These are phyloP conservation scores for Fusarium camptoceras DNA, from an alignment of 2,329 filamentous ascomycete species.

Conservation along the genomic window DNA sequence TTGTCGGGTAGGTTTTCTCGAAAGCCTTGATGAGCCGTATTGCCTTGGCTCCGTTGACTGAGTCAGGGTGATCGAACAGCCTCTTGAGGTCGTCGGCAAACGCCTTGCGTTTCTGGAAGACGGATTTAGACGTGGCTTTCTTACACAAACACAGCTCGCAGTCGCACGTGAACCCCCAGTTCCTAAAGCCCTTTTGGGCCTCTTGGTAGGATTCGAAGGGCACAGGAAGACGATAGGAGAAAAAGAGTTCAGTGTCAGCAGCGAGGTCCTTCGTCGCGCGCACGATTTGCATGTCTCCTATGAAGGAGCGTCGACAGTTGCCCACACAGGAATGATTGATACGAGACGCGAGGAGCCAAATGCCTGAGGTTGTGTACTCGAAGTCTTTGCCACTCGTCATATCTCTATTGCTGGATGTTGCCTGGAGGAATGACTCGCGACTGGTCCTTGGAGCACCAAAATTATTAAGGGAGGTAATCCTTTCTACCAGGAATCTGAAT, in stretches of 20 bases:
- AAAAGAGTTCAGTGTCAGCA: background rate
- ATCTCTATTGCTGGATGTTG: background rate
- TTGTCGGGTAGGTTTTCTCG: background rate
- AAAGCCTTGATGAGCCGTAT: background rate
- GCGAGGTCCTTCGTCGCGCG: background rate
- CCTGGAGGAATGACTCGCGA: background rate
- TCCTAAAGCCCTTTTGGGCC: background rate
- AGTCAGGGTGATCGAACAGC: background rate
- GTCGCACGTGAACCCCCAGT: background rate
- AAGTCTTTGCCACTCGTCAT: background rate
- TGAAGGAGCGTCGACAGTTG: conserved; percentile 11
- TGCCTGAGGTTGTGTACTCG: background rate
- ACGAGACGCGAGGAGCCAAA: conserved; percentile 3
- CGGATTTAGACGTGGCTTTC: background rate
- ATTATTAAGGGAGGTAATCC: background rate
- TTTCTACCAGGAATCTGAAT: conserved; percentile 3
- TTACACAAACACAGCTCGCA: background rate
- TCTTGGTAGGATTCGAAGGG: conserved; percentile 6
- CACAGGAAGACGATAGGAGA: background rate
- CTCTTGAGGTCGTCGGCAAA: background rate
- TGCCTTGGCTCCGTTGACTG: background rate
- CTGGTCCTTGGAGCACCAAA: conserved; percentile 7
- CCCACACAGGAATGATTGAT: conserved; percentile 8
- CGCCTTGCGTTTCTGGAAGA: background rate
- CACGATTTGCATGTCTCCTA: conserved; percentile 7